Percentiles rank a stretch among this genome's conserved stretches.
Conservation (phyloP, 2,329 filamentous ascomycete genomes). For the Zymoseptoria ardabiliae region DNA sequence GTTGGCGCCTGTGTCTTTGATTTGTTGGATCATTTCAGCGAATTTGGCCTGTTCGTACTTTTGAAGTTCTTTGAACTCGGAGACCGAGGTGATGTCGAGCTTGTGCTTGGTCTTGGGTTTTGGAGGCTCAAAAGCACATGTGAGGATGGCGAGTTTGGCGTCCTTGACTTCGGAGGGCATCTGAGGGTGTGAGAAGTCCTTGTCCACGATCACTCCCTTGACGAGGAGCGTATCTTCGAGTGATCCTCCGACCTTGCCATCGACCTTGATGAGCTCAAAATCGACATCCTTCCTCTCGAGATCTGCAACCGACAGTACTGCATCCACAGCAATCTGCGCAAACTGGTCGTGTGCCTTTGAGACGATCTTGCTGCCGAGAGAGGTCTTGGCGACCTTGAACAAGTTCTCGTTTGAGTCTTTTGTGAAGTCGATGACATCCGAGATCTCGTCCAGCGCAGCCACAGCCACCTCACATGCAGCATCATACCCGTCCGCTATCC, state of each 20-base stretch:
- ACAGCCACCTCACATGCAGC: slow-evolving; percentile 96
- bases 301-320: slow-evolving; percentile 91
- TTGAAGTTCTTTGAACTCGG: slow-evolving; percentile 97
- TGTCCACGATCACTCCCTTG: slow-evolving; percentile 97
- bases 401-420: slow-evolving; percentile 76
- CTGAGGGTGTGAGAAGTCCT: slow-evolving; percentile 98
- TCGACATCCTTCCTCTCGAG: slow-evolving; percentile 94
- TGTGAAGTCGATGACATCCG: slow-evolving; percentile 81
- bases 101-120: slow-evolving; percentile 99
- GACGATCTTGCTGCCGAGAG: slow-evolving; percentile 96
- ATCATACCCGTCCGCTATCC: slow-evolving; percentile 97
- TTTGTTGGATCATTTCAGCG: slow-evolving; percentile 95
- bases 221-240: slow-evolving; percentile 91
- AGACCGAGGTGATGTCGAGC: slow-evolving; percentile 91
- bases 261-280: slow-evolving; percentile 98
- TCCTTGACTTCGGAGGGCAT: slow-evolving; percentile 95
- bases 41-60: slow-evolving; percentile 95
- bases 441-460: slow-evolving; percentile 83
- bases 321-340: slow-evolving; percentile 92
- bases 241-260: slow-evolving; percentile 91
- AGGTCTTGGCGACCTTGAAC: slow-evolving; percentile 89
- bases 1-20: slow-evolving; percentile 96
- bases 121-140: slow-evolving; percentile 94
- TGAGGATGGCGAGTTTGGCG: slow-evolving; percentile 95
- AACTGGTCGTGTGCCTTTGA: slow-evolving; percentile 99